phyloP scores from a whole-genome alignment of 257 asterid genomes.

The Nicotiana obtusifolia region DNA sequence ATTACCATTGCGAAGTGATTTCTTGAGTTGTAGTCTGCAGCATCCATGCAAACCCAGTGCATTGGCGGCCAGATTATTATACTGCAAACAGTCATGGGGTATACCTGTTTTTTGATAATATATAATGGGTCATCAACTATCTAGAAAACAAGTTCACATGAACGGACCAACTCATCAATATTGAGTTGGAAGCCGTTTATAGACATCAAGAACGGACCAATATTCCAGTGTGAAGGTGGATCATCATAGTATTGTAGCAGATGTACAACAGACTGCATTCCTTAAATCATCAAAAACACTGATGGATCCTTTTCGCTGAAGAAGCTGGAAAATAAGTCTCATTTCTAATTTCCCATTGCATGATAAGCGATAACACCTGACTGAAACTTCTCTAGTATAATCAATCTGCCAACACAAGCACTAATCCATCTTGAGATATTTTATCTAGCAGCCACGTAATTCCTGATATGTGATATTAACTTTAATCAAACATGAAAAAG shows the following conservation, averaged over 20 bases:
- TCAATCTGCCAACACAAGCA: neutral
- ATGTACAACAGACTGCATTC: neutral
- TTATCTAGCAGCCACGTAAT: neutral
- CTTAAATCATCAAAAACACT: neutral
- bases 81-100: neutral
- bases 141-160: neutral
- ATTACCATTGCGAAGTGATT: too few relatives aligned
- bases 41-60: neutral
- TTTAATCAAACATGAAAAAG: neutral
- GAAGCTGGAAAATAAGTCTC: neutral
- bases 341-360: neutral
- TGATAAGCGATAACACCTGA: neutral
- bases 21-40: too few relatives aligned
- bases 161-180: neutral
- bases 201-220: too few relatives aligned
- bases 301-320: neutral
- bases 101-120: too few relatives aligned
- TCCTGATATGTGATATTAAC: neutral
- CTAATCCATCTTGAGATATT: neutral
- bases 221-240: too few relatives aligned
- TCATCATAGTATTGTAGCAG: neutral
- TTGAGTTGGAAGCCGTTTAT: neutral
- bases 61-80: neutral
- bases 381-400: neutral
- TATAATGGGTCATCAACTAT: neutral